Base-by-base conservation (phyloP, 768 basidiomycete species). In the Jaapia argillacea region DNA sequence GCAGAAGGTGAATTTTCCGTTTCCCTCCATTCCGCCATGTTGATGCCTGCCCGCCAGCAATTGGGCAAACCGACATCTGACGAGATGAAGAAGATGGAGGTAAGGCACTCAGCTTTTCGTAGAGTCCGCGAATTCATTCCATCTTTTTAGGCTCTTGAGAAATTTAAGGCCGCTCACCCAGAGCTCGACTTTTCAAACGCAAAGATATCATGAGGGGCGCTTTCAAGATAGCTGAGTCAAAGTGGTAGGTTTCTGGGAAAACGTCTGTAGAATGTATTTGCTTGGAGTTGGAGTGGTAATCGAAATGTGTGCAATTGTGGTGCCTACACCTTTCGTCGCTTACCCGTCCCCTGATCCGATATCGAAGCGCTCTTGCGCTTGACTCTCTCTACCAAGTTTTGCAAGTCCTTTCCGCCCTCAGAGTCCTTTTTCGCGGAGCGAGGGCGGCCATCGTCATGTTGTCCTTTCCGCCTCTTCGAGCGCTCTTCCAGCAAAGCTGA, bases 1-100 rank as follows among this genome's bases (percentile, higher is more conserved):
- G 57, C 81, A 81, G 56, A 83, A 79, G 67, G 81, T 79, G 56
- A 27, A 27, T 47, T 53, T 49, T 33, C 38, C 39, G 24, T 26
- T 48, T 26, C 44, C 40, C 48, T 43, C 41, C n/a, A n/a, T n/a
- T n/a, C n/a, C n/a, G n/a, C n/a, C n/a, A n/a, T n/a, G n/a, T n/a
- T n/a, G n/a, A n/a, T n/a, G n/a, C n/a, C n/a, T n/a, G n/a, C n/a
- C n/a, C n/a, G n/a, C 45, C 51, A 93, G 87, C 85, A 92, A 83
- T 77, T 94, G 73, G 92, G 91, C 47, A 92, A 90, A 58, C 93
- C 93, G 4, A 94, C 92, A 1, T 93, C 90, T 0, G 93, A 94
- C 48, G 93, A 96, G 51, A 49, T 89, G 49, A 91, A 91, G 69
- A 97, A 94, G 66, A 74, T 78, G 71, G 93, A 96, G 72, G 88